phyloP scores from a whole-genome alignment of 805 yeast species.

The Ogataea methylovora region DNA sequence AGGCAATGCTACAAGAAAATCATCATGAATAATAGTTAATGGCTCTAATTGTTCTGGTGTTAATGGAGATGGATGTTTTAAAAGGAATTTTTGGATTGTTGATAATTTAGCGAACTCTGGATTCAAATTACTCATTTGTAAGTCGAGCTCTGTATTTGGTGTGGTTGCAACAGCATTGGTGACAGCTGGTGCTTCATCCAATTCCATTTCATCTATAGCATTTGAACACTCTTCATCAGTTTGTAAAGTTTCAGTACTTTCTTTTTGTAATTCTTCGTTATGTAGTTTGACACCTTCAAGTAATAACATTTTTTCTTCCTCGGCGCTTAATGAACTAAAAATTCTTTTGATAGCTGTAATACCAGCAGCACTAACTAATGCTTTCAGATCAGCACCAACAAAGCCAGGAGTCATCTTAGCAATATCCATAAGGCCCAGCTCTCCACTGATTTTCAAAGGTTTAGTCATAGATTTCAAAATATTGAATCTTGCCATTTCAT shows the following conservation, averaged over 20 bases:
- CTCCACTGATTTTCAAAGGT: conserved; percentile 58
- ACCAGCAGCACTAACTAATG: conserved; percentile 92
- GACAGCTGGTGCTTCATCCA: conserved; percentile 8
- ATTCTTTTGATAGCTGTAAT: conserved; percentile 89
- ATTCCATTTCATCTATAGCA: conserved; percentile 17
- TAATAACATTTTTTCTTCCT: conserved; percentile 23
- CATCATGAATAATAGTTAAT: conserved; percentile 67
- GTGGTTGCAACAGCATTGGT: neutral
- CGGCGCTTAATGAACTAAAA: conserved; percentile 50
- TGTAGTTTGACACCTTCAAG: conserved; percentile 7
- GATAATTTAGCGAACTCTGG: conserved; percentile 25
- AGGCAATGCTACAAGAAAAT: conserved; percentile 80
- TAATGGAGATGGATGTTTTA: conserved; percentile 72
- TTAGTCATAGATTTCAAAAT: conserved; percentile 71
- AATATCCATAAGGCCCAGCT: conserved; percentile 59
- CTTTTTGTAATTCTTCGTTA: conserved; percentile 1
- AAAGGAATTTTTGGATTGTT: conserved; percentile 65
- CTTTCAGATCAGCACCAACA: conserved; percentile 95
- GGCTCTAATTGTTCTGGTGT: conserved; percentile 70
- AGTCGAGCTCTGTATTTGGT: neutral
- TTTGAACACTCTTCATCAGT: neutral
- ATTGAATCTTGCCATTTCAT: conserved; percentile 69
- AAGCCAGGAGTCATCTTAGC: conserved; percentile 96
- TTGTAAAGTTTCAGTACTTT: conserved; percentile 2
- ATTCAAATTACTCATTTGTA: conserved; percentile 2